Conservation (phyloP, 345 rosid species). For the Brassica carinata region DNA sequence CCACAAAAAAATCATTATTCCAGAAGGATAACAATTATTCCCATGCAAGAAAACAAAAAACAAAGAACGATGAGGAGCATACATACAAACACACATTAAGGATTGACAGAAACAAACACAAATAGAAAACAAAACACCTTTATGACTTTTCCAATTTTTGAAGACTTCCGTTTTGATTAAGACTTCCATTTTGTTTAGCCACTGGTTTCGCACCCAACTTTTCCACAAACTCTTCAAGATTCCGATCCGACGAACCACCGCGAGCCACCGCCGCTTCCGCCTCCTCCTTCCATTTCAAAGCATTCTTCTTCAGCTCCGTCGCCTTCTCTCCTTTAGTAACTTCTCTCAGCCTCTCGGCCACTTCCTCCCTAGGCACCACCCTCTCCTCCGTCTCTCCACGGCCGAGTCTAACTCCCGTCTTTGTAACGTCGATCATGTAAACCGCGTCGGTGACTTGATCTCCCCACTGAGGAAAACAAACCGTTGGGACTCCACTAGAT, state of each 20-base stretch:
- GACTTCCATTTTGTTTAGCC: constrained; percentile 27
- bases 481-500: constrained; percentile 61
- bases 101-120: background rate
- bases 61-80: background rate
- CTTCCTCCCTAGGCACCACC: constrained; percentile 64
- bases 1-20: background rate
- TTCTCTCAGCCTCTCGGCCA: constrained; percentile 60
- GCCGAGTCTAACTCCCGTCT: constrained; percentile 65
- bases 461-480: constrained; percentile 83
- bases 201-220: constrained; percentile 48
- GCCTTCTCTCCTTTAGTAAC: constrained; percentile 58
- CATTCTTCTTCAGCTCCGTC: constrained; percentile 55
- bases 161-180: constrained; percentile 13
- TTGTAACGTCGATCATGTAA: constrained; percentile 62
- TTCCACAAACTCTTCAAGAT: constrained; percentile 63
- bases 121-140: background rate
- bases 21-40: background rate
- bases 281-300: constrained; percentile 61
- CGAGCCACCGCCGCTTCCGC: constrained; percentile 69
- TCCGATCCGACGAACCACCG: constrained; percentile 74
- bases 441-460: constrained; percentile 81
- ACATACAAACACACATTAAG: constrained; percentile 5
- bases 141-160: constrained; percentile 4
- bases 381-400: constrained; percentile 62
- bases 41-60: background rate